phyloP scores from a whole-genome alignment of 805 yeast species.

The Teunomyces funiuensis region DNA sequence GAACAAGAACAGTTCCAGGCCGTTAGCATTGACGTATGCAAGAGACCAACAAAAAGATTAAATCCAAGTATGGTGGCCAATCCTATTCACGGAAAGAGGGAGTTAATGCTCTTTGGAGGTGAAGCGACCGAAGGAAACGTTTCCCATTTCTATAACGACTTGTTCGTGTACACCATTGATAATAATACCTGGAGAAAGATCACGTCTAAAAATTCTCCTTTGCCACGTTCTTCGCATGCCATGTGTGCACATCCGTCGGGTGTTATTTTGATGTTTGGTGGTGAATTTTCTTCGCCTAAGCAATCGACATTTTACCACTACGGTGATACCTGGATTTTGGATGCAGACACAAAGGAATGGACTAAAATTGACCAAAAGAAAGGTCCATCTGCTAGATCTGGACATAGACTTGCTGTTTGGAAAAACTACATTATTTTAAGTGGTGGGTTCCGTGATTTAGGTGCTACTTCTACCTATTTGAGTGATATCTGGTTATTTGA shows the following conservation, averaged over 20 bases:
- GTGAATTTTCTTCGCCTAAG: slow-evolving; percentile 95
- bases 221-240: slow-evolving; percentile 91
- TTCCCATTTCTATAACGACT: slow-evolving; percentile 79
- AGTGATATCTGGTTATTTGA: slow-evolving; percentile 93
- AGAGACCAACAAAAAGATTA: slow-evolving; percentile 66
- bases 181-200: slow-evolving; percentile 78
- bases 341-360: slow-evolving; percentile 86
- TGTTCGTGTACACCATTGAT: slow-evolving; percentile 70
- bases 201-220: slow-evolving; percentile 81
- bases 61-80: slow-evolving; percentile 74
- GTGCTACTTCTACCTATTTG: slow-evolving; percentile 77
- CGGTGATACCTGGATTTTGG: slow-evolving; percentile 94
- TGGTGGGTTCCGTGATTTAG: slow-evolving; percentile 94
- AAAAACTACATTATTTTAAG: slow-evolving; percentile 80
- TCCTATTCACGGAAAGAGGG: slow-evolving; percentile 74
- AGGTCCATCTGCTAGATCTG: slow-evolving; percentile 85
- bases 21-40: slow-evolving; percentile 56
- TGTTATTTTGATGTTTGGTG: slow-evolving; percentile 83
- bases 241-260: slow-evolving; percentile 94
- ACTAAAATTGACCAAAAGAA: slow-evolving; percentile 73
- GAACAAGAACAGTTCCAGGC: slow-evolving; percentile 81
- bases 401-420: slow-evolving; percentile 90
- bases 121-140: slow-evolving; percentile 56
- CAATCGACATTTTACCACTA: slow-evolving; percentile 95
- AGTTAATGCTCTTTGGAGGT: slow-evolving; percentile 87